Conservation (phyloP, 2,329 filamentous ascomycete genomes). For the Colletotrichum viniferum region DNA sequence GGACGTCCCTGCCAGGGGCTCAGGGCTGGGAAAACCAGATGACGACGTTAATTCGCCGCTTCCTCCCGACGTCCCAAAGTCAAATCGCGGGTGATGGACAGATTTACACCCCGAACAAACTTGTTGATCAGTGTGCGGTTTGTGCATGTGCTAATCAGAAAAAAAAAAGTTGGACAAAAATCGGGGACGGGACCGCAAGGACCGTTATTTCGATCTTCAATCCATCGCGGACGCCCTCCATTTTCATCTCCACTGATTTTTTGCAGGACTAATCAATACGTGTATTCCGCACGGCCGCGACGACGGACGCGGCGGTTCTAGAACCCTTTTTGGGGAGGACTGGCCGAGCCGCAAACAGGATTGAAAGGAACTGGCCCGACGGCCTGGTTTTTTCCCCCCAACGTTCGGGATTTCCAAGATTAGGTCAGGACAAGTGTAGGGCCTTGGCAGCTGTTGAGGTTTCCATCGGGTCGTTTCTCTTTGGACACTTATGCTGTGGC, state of each 20-base stretch:
- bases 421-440: background rate
- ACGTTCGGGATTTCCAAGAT: background rate
- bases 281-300: background rate
- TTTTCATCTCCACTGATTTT: background rate
- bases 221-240: background rate
- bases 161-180: background rate
- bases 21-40: background rate
- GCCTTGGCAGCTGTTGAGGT: background rate
- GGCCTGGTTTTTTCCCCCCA: background rate
- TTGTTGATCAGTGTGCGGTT: background rate
- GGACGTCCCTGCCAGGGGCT: background rate
- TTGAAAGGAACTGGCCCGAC: background rate
- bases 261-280: background rate
- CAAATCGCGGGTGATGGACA: background rate
- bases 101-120: background rate
- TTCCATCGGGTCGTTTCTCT: background rate
- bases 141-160: background rate
- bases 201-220: background rate
- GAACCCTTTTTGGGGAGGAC: background rate
- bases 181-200: background rate
- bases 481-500: rapidly evolving
- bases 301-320: background rate
- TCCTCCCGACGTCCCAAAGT: background rate
- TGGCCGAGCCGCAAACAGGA: background rate
- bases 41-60: background rate